These are phyloP conservation scores for Saturnispora serradocipensis DNA, from an alignment of 805 yeast genomes.

Conservation along the genomic window DNA sequence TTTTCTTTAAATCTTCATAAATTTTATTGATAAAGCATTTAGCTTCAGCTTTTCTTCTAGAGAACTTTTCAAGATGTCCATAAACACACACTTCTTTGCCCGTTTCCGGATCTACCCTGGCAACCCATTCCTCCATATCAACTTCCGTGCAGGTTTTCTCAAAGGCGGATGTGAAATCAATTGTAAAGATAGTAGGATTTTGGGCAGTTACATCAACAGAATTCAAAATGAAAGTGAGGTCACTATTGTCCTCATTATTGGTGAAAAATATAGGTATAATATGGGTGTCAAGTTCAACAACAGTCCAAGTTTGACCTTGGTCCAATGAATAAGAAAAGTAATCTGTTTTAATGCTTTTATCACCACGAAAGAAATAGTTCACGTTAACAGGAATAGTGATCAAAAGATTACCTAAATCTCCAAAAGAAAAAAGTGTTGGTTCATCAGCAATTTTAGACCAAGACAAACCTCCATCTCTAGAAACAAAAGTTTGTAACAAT, in stretches of 20 bases:
- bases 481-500: constrained; percentile 41
- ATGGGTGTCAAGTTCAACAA: constrained; percentile 34
- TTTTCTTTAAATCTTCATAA: constrained; percentile 36
- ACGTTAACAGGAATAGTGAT: constrained; percentile 41
- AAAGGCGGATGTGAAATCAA: constrained; percentile 55
- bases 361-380: constrained; percentile 11
- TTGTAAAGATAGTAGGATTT: constrained; percentile 22
- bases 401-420: constrained; percentile 71
- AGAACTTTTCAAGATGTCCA: constrained; percentile 59
- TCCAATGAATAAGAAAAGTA: constrained; percentile 47
- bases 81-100: constrained; percentile 43
- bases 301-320: constrained; percentile 62
- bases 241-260: constrained; percentile 63
- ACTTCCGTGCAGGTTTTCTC: constrained; percentile 32
- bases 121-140: constrained; percentile 62
- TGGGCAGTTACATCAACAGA: constrained; percentile 29
- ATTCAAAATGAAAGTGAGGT: constrained; percentile 43
- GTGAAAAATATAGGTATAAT: constrained; percentile 20
- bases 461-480: constrained; percentile 69
- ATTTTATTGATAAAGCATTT: constrained; percentile 49
- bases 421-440: constrained; percentile 50
- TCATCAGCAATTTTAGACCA: constrained; percentile 53
- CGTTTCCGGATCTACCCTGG: constrained; percentile 32
- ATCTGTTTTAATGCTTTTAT: constrained; percentile 27
- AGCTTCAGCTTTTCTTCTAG: constrained; percentile 55